Conservation (phyloP, 2,329 filamentous ascomycete species). For the Scedosporium boydii region DNA sequence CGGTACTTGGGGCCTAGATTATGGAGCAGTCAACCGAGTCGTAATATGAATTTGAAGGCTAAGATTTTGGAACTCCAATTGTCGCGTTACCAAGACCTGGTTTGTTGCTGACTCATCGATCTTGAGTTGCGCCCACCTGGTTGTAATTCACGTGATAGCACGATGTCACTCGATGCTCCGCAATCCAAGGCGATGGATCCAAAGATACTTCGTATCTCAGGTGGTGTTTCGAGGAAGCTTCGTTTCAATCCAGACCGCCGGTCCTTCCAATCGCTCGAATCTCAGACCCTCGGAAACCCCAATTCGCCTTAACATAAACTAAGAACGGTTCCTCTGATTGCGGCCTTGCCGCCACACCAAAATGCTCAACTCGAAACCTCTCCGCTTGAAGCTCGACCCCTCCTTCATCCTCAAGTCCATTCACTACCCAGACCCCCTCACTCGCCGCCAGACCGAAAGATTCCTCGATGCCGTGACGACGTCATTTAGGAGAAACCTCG, state of each 20-base stretch:
- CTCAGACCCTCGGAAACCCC: neutral
- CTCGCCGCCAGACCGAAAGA: conserved; percentile 39
- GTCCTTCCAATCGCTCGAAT: neutral
- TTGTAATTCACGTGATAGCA: neutral
- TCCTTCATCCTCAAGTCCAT: conserved; percentile 29
- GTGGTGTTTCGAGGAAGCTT: neutral
- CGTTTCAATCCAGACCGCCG: neutral
- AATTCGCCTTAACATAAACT: too few species aligned
- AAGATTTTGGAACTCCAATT: too few species aligned
- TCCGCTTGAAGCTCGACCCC: neutral
- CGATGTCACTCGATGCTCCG: neutral
- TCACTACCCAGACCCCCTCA: conserved; percentile 44
- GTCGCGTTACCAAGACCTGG: too few species aligned
- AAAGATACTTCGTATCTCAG: neutral
- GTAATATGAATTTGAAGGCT: too few species aligned
- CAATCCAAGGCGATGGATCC: neutral
- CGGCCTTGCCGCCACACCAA: neutral
- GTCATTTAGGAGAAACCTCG: conserved; percentile 49
- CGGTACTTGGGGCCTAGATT: neutral
- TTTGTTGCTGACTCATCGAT: neutral
- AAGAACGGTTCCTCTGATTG: neutral
- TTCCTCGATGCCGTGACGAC: conserved; percentile 46
- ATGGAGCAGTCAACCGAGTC: neutral
- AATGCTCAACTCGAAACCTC: conserved; percentile 2
- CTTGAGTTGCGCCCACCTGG: too few species aligned